Conservation (phyloP, 169 alveolate genomes). For the Eimeria acervulina region DNA sequence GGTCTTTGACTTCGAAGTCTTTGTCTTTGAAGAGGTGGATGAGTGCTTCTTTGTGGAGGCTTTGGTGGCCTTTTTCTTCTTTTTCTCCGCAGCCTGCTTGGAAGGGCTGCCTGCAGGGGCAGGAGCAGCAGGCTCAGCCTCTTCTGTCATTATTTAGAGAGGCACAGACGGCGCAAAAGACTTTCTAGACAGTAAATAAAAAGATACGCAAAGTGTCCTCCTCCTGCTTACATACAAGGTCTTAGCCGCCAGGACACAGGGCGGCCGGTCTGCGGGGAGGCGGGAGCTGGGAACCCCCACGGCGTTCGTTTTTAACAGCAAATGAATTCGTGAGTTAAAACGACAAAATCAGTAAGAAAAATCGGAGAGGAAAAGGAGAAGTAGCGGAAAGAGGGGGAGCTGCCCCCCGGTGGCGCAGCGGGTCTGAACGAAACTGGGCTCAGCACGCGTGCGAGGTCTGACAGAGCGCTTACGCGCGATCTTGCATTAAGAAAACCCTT, state of each 20-base stretch:
- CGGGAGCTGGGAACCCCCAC: constrained; percentile 5
- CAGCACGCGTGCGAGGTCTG: constrained; percentile 40
- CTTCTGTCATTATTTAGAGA: constrained; percentile 36
- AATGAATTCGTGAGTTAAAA: background rate
- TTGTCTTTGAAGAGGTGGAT: constrained; percentile 44
- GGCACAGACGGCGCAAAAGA: background rate
- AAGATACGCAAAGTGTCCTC: background rate
- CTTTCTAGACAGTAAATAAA: background rate
- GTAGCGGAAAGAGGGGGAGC: constrained; percentile 12
- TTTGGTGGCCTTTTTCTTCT: constrained; percentile 37
- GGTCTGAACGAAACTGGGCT: constrained; percentile 30
- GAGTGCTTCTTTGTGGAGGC: constrained; percentile 28
- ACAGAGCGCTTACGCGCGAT: background rate
- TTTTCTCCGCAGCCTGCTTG: background rate
- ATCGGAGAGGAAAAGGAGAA: background rate
- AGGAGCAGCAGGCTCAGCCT: constrained; percentile 48
- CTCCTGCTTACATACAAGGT: background rate
- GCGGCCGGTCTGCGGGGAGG: constrained; percentile 15
- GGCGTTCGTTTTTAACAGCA: background rate
- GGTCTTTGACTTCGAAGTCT: constrained; percentile 13
- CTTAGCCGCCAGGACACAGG: background rate
- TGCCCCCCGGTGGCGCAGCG: constrained; percentile 15
- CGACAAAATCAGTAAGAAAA: background rate
- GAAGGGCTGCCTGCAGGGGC: constrained; percentile 9
- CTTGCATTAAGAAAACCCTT: background rate